A percentile compares a stretch with the other conserved stretches of the same genome.
Evolutionary conservation across 257 asterid species (phyloP).

Genomic region (Gentiana macrophylla): DNA sequence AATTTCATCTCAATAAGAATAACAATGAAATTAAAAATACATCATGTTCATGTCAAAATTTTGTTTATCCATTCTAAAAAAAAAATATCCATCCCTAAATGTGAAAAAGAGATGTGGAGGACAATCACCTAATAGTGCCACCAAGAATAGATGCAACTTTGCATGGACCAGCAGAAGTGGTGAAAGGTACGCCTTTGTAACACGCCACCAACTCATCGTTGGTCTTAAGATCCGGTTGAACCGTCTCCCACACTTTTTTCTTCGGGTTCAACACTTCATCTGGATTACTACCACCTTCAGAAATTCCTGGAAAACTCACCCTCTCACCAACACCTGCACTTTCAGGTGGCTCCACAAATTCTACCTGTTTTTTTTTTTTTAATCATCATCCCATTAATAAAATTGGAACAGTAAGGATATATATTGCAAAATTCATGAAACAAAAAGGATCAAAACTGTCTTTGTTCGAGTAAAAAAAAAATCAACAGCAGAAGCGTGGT

Average conservation of each 20-base stretch:
- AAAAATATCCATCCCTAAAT: too few relatives aligned
- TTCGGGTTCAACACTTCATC: conserved; percentile 77
- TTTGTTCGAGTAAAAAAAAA: too few relatives aligned
- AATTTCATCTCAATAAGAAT: too few relatives aligned
- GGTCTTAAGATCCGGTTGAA: conserved; percentile 69
- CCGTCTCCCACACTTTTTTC: conserved; percentile 92
- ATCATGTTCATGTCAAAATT: too few relatives aligned
- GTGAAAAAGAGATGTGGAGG: too few relatives aligned
- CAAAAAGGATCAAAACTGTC: too few relatives aligned
- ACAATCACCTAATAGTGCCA: conserved; percentile 47
- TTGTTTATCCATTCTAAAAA: too few relatives aligned
- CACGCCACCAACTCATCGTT: conserved; percentile 62
- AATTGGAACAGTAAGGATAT: background rate
- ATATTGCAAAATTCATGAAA: background rate
- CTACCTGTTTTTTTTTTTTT: conserved; percentile 44
- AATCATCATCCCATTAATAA: background rate
- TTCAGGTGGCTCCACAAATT: conserved; percentile 84
- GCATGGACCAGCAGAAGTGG: conserved; percentile 87
- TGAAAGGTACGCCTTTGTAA: conserved; percentile 65
- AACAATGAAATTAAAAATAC: too few relatives aligned
- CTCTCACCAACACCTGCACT: conserved; percentile 68
- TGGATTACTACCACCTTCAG: conserved; percentile 35
- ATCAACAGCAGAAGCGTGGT: too few relatives aligned
- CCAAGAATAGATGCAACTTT: conserved; percentile 56
- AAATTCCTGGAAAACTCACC: conserved; percentile 49